A percentile compares a stretch with the other conserved stretches of the same genome.
phyloP scores from a whole-genome alignment of 768 basidiomycete genomes.

The Kwoniella dejecticola region DNA sequence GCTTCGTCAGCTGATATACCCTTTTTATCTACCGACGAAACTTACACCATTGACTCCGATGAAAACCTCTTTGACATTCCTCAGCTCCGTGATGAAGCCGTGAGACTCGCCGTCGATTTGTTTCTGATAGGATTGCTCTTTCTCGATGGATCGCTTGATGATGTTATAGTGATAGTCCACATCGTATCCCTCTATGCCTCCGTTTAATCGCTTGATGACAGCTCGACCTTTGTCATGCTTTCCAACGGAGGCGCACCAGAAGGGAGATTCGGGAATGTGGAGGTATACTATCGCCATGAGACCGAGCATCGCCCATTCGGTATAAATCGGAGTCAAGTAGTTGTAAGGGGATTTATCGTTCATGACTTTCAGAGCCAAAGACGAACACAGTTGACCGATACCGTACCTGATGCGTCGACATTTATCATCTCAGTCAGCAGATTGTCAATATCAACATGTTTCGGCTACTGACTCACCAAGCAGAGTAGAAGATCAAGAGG shows the following conservation, averaged over 20 bases:
- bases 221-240: constrained; percentile 30
- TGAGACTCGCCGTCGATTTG: constrained; percentile 21
- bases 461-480: constrained; percentile 36
- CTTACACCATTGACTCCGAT: constrained; percentile 18
- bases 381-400: constrained; percentile 38
- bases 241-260: constrained; percentile 37
- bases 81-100: constrained; percentile 26
- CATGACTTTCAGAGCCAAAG: constrained; percentile 33
- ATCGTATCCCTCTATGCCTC: constrained; percentile 39
- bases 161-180: constrained; percentile 44
- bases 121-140: constrained; percentile 4
- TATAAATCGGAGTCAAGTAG: constrained; percentile 38
- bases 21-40: not conserved
- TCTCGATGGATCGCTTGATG: constrained; percentile 35
- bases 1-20: not conserved
- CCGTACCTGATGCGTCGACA: constrained; percentile 26
- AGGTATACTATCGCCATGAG: constrained; percentile 22
- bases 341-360: constrained; percentile 26
- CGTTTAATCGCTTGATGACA: constrained; percentile 32
- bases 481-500: constrained; percentile 28
- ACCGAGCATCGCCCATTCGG: constrained; percentile 33
- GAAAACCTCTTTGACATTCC: constrained; percentile 35
- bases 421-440: too few species aligned
- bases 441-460: too few species aligned
- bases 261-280: constrained; percentile 29